These are phyloP conservation scores for Epichloe uncinata DNA, from an alignment of 2,329 filamentous ascomycete genomes.

Conservation along the genomic window DNA sequence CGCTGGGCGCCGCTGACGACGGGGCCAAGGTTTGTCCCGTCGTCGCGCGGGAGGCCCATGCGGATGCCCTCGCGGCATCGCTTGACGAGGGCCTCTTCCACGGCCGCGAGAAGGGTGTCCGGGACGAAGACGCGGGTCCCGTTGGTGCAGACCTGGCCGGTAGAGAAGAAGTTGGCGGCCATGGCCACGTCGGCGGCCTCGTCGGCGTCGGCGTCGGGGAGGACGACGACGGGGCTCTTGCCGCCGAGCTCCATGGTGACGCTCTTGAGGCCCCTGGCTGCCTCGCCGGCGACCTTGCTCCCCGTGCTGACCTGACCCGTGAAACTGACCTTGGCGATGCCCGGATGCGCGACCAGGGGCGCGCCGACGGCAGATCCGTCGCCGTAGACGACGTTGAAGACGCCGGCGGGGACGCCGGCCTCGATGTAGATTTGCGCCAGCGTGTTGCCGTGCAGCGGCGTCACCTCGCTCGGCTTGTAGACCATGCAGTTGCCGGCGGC, in stretches of 20 bases:
- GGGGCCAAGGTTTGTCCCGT: conserved; percentile 69
- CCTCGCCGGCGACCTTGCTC: conserved; percentile 63
- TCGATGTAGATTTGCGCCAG: conserved; percentile 66
- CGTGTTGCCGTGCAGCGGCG: conserved; percentile 65
- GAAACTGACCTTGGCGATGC: conserved; percentile 76
- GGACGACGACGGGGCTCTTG: conserved; percentile 68
- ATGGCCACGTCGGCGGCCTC: conserved; percentile 80
- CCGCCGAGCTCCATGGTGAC: conserved; percentile 88
- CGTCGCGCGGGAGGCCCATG: conserved; percentile 58
- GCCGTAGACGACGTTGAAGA: conserved; percentile 80
- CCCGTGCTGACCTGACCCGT: conserved; percentile 79
- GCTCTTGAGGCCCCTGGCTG: conserved; percentile 72
- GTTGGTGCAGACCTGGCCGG: conserved; percentile 87
- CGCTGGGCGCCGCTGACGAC: conserved; percentile 62
- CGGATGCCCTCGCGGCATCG: conserved; percentile 52
- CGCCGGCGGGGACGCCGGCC: conserved; percentile 66
- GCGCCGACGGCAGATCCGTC: conserved; percentile 59
- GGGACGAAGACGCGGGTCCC: conserved; percentile 81
- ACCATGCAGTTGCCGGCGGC: conserved; percentile 84
- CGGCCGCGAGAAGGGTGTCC: conserved; percentile 45
- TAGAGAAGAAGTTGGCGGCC: conserved; percentile 90
- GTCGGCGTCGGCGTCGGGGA: conserved; percentile 66
- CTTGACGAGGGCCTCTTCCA: conserved; percentile 51
- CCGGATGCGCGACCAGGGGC: conserved; percentile 57
- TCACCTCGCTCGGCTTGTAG: conserved; percentile 82